Percentiles rank a stretch among this genome's conserved stretches.
phyloP scores from a whole-genome alignment of 345 rosid species.

The Arabidopsis thaliana region DNA sequence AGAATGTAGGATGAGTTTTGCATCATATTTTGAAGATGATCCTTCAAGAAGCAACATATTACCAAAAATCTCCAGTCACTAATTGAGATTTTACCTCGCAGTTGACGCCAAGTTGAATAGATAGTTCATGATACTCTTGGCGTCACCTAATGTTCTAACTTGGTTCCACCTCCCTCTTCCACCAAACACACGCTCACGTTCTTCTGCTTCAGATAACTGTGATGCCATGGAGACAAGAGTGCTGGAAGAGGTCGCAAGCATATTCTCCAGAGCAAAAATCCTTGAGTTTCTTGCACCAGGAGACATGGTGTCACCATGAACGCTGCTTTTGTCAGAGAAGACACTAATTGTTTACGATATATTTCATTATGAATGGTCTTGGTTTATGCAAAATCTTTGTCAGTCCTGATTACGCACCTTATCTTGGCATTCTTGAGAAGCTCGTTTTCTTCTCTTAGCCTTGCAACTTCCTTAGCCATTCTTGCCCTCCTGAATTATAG shows the following conservation, averaged over 20 bases:
- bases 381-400: slow-evolving; percentile 1
- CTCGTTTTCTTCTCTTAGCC: slow-evolving; percentile 77
- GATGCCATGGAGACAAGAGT: slow-evolving; percentile 96
- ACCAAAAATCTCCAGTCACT: slow-evolving; percentile 15
- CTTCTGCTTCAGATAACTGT: slow-evolving; percentile 97
- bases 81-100: slow-evolving; percentile 63
- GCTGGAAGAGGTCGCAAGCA: slow-evolving; percentile 90
- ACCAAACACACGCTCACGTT: slow-evolving; percentile 81
- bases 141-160: slow-evolving; percentile 86
- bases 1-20: slow-evolving; percentile 26
- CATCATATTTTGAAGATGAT: slow-evolving; percentile 15
- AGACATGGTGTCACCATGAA: slow-evolving; percentile 65
- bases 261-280: slow-evolving; percentile 91
- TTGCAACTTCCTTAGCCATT: slow-evolving; percentile 88
- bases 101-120: slow-evolving; percentile 86
- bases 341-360: slow-evolving; percentile 26
- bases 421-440: slow-evolving; percentile 61
- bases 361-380: neutral
- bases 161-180: slow-evolving; percentile 99
- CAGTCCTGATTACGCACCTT: slow-evolving; percentile 52
- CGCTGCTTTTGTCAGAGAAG: slow-evolving; percentile 53
- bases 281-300: slow-evolving; percentile 98
- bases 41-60: neutral
- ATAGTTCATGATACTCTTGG: slow-evolving; percentile 81
- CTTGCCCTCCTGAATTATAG: slow-evolving; percentile 74